These are phyloP conservation scores for Bipolaris zeicola DNA, from an alignment of 2,329 filamentous ascomycete genomes.

Conservation along the genomic window DNA sequence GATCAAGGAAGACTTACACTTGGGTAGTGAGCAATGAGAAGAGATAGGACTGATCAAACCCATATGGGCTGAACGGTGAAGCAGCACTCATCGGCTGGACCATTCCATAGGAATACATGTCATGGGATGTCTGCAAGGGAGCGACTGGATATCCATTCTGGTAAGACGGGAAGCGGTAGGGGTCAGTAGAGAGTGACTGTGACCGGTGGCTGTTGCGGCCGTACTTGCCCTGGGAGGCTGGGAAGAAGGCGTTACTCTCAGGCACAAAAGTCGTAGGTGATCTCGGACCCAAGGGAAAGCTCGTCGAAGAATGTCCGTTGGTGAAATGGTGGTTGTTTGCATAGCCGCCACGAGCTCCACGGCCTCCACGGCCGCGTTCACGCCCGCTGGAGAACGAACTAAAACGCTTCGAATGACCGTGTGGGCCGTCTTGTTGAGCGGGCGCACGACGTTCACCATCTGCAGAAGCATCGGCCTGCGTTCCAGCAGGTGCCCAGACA, in stretches of 20 bases:
- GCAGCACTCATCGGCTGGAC: conserved; percentile 62
- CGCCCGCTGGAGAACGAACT: conserved; percentile 46
- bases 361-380: conserved; percentile 56
- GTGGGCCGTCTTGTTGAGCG: conserved; percentile 36
- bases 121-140: conserved; percentile 55
- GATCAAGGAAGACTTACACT: conserved; percentile 51
- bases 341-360: conserved; percentile 52
- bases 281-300: conserved; percentile 44
- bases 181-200: conserved; percentile 65
- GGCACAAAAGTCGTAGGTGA: conserved; percentile 46
- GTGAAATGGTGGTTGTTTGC: conserved; percentile 46
- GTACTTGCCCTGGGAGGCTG: conserved; percentile 47
- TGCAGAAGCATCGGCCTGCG: conserved; percentile 43
- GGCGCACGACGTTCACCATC: conserved; percentile 41
- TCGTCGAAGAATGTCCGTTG: conserved; percentile 48
- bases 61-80: conserved; percentile 61
- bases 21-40: conserved; percentile 66
- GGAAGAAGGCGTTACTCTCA: conserved; percentile 44
- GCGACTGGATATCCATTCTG: conserved; percentile 47
- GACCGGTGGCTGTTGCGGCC: conserved; percentile 61
- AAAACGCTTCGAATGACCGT: conserved; percentile 41
- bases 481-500: conserved; percentile 34
- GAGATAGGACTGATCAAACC: conserved; percentile 62
- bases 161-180: conserved; percentile 52
- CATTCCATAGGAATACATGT: conserved; percentile 63